A percentile compares a stretch with the other conserved stretches of the same genome.
These are phyloP conservation scores for Theobroma cacao DNA, from an alignment of 345 rosid species.

Conservation along the genomic window DNA sequence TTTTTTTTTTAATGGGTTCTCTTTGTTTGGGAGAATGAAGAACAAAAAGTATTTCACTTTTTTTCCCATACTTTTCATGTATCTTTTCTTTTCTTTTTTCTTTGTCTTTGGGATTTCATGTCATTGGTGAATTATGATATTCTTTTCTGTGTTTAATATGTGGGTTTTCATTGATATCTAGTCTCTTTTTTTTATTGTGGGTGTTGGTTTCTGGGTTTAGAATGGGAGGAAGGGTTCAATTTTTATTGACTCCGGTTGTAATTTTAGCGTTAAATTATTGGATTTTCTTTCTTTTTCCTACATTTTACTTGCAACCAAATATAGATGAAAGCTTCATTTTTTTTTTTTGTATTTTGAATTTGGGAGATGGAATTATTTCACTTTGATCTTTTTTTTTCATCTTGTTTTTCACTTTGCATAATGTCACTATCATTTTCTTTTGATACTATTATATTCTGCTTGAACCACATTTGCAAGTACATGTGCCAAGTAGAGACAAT, in stretches of 20 bases:
- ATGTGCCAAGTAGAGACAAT: neutral
- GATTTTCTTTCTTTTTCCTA: neutral
- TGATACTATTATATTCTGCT: neutral
- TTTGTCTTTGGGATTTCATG: neutral
- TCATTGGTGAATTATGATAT: neutral
- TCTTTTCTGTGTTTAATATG: neutral
- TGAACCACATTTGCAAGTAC: neutral
- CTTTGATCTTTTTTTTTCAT: neutral
- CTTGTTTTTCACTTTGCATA: neutral
- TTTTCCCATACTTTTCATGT: neutral
- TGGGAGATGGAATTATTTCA: neutral
- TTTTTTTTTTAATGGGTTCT: neutral
- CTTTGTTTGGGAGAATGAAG: constrained; percentile 1
- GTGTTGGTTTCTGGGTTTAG: neutral
- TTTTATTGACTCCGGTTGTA: neutral
- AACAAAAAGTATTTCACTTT: neutral
- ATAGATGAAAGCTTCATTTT: neutral
- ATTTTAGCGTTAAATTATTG: neutral
- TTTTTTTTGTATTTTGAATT: neutral
- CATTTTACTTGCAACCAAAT: neutral
- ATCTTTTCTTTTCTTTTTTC: neutral
- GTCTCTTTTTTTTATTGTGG: neutral
- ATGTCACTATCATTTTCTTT: neutral
- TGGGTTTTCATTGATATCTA: constrained; percentile 5
- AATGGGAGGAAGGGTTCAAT: neutral